A percentile compares a stretch with the other conserved stretches of the same genome.
phyloP scores from a whole-genome alignment of 805 yeast genomes.

The fission yeast (Schizosaccharomyces pombe) region DNA sequence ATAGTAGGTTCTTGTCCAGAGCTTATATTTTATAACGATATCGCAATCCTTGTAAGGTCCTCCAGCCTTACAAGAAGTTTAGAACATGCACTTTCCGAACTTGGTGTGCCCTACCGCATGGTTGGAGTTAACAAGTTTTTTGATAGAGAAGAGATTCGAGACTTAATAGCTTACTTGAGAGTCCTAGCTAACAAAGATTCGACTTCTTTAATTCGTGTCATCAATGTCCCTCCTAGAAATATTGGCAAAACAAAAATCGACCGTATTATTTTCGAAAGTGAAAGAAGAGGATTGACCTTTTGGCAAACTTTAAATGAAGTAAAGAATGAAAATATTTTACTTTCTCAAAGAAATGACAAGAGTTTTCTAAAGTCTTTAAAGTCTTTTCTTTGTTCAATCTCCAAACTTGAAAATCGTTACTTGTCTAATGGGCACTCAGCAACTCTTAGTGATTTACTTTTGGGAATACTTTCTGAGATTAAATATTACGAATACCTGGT shows the following conservation, averaged over 20 bases:
- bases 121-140: slow-evolving; percentile 59
- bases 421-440: background rate
- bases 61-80: slow-evolving; percentile 35
- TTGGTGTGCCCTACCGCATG: slow-evolving; percentile 39
- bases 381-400: background rate
- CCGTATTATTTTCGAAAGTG: slow-evolving; percentile 12
- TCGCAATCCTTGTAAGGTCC: slow-evolving; percentile 50
- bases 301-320: slow-evolving; percentile 8
- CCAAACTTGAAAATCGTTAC: background rate
- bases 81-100: slow-evolving; percentile 36
- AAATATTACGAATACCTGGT: slow-evolving; percentile 3
- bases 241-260: slow-evolving; percentile 35
- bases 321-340: slow-evolving; percentile 5
- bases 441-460: background rate
- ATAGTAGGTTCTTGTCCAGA: background rate
- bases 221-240: slow-evolving; percentile 42
- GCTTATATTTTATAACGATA: slow-evolving; percentile 20
- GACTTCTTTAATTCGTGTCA: slow-evolving; percentile 32
- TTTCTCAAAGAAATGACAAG: background rate
- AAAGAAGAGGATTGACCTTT: slow-evolving; percentile 6
- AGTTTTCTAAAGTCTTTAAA: background rate
- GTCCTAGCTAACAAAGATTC: slow-evolving; percentile 37
- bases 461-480: background rate
- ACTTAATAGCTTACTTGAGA: slow-evolving; percentile 40
- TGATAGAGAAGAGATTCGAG: slow-evolving; percentile 46